phyloP scores from a whole-genome alignment of 257 asterid species.

The Penstemon barbatus region DNA sequence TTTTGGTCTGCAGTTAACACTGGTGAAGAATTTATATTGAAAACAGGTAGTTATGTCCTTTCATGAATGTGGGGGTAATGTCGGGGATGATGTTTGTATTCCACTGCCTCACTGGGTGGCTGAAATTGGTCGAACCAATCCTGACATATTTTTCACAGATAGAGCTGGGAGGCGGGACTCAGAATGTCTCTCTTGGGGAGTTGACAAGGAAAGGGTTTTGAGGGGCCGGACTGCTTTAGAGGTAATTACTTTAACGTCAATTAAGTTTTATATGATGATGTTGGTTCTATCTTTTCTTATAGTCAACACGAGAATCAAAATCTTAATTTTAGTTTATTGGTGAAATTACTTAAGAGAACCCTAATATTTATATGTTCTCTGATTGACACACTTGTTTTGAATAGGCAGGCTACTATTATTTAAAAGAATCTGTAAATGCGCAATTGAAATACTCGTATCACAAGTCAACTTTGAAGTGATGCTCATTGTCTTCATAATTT shows the following conservation, averaged over 20 bases:
- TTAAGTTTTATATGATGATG: conserved; percentile 3
- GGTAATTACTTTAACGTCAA: conserved; percentile 49
- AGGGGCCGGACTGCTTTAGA: conserved; percentile 90
- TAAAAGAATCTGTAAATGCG: too few species aligned
- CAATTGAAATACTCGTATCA: background rate
- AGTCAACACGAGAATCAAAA: background rate
- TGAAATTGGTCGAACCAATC: conserved; percentile 85
- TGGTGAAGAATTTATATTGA: conserved; percentile 27
- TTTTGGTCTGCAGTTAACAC: conserved; percentile 19
- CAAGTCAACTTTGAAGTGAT: conserved; percentile 14
- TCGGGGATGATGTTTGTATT: conserved; percentile 85
- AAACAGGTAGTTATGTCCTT: conserved; percentile 82
- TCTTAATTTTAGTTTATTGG: background rate
- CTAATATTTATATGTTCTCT: conserved; percentile 1
- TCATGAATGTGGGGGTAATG: conserved; percentile 88
- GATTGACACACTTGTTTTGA: background rate
- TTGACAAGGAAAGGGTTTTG: conserved; percentile 88
- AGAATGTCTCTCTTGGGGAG: conserved; percentile 95
- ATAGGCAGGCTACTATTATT: background rate
- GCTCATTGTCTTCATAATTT: conserved; percentile 21
- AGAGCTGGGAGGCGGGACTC: conserved; percentile 81
- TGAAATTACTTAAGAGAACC: background rate
- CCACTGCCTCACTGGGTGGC: conserved; percentile 87
- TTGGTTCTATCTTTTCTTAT: conserved; percentile 6
- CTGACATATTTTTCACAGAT: conserved; percentile 90